Evolutionary conservation across 345 rosid genomes (phyloP), one percentile per base, ranked within the genome.

Genomic region (Acer campestre): DNA sequence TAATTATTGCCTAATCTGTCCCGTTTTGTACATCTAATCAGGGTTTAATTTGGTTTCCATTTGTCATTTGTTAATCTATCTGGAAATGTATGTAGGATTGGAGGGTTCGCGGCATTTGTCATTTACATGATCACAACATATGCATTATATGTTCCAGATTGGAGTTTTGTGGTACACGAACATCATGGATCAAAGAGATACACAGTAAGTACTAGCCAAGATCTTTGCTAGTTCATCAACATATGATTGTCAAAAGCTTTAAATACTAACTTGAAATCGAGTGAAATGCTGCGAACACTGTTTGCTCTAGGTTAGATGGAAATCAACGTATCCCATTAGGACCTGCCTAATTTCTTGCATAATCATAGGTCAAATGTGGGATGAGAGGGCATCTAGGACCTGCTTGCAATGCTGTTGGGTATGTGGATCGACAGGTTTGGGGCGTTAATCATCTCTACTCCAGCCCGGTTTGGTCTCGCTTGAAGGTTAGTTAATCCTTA

Each of bases 361-460:
- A 16, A 56, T 80, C 67, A n/a, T 72, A 91, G 95, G 90, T 91
- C 4, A 83, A 83, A 70, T 91, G 93, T 82, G 93, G 90, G 76
- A 90, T 87, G 88, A 85, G 94, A 80, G 92, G 94, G 25, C 94
- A 87, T 79, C 72, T 90, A 20, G 92, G 92, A 64, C 92, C 94
- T 1, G 94, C 90, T 17, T 90, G 92, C 86, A 90, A 90, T 69
- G 91, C 90, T n/a, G 91, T 89, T 23, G 91, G 94, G 46, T 81
- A 81, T 18, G 88, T 90, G 6, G 94, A 90, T 76, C 67, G 91
- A 64, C 74, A 81, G 73, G 87, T 87, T 68, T 89, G 90, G 92
- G 94, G 92, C 11, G 2, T 90, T 48, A 89, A 89, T 77, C 95
- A 91, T 88, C 82, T 91, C 35, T 91, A 91, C 73, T 22, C 20